These are phyloP conservation scores for Fusarium torulosum DNA, from an alignment of 2,329 filamentous ascomycete species.

Conservation along the genomic window DNA sequence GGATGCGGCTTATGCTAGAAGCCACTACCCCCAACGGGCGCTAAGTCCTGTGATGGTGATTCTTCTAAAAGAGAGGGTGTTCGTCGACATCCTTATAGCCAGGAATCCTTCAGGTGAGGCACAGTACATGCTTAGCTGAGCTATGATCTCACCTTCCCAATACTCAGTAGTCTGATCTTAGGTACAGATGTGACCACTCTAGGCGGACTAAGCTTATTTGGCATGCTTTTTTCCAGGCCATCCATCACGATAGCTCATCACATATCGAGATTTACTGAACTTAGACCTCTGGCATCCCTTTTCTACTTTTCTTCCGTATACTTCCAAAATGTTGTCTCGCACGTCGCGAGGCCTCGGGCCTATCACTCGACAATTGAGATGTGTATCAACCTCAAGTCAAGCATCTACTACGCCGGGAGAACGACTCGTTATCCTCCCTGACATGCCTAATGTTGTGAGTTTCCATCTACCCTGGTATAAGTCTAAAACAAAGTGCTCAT, in stretches of 20 bases:
- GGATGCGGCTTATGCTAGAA: neutral
- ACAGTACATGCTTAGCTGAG: neutral
- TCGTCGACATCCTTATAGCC: neutral
- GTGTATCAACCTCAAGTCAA: neutral
- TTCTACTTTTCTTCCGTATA: neutral
- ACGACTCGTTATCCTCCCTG: slow-evolving; percentile 8
- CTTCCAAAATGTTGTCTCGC: neutral
- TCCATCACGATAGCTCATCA: neutral
- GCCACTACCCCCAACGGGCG: neutral
- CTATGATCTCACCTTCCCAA: neutral
- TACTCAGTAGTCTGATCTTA: neutral
- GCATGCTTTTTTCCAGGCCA: neutral
- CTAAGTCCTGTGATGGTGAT: neutral
- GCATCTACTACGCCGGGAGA: neutral
- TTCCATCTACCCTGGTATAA: neutral
- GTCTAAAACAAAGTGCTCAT: neutral
- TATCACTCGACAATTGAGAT: neutral
- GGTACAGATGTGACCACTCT: neutral
- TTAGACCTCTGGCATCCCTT: neutral
- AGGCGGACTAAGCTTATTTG: neutral
- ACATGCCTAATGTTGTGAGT: slow-evolving; percentile 8
- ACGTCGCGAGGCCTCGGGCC: no score
- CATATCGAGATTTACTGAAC: neutral
- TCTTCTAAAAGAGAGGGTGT: neutral
- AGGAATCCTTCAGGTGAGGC: neutral